Percentiles rank a stretch among this genome's conserved stretches.
These are phyloP conservation scores for Phaeosphaeria sp. DNA, from an alignment of 2,329 filamentous ascomycete species.

Conservation along the genomic window DNA sequence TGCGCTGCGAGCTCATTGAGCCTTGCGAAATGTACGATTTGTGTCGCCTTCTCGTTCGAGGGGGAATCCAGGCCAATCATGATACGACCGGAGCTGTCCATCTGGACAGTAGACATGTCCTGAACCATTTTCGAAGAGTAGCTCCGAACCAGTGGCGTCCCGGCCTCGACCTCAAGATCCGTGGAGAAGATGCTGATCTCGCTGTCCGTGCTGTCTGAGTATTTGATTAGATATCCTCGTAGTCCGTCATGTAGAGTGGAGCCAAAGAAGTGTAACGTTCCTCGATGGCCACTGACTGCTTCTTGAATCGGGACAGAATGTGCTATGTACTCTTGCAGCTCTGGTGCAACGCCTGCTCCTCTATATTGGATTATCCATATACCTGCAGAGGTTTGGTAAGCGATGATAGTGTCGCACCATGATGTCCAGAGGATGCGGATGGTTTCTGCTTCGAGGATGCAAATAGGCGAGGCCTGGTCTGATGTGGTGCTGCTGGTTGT, in stretches of 20 bases:
- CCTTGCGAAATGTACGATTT: not conserved
- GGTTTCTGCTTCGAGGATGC: not conserved
- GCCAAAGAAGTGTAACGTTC: constrained; percentile 24
- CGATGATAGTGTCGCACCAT: constrained; percentile 39
- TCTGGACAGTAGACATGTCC: not conserved
- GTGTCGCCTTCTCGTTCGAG: not conserved
- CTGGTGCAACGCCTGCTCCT: constrained; percentile 22
- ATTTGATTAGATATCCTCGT: constrained; percentile 17
- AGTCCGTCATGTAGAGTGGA: constrained; percentile 27
- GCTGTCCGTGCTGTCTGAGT: not conserved
- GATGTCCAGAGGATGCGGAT: constrained; percentile 37
- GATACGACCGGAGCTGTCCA: not conserved
- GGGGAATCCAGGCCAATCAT: not conserved
- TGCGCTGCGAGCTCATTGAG: constrained; percentile 3
- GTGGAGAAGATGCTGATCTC: constrained; percentile 17
- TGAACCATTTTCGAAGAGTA: not conserved
- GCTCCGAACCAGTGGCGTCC: not conserved
- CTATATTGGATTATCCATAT: constrained; percentile 19
- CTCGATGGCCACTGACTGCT: not conserved
- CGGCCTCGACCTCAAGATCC: constrained; percentile 9
- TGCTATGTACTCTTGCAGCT: constrained; percentile 13
- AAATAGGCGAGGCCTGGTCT: not conserved
- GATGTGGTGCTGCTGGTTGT: not conserved
- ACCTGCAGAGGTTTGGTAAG: not conserved
- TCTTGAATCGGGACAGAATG: not conserved